phyloP scores from a whole-genome alignment of 1,284 basidiomycete species.

The Ustilago bromivora region DNA sequence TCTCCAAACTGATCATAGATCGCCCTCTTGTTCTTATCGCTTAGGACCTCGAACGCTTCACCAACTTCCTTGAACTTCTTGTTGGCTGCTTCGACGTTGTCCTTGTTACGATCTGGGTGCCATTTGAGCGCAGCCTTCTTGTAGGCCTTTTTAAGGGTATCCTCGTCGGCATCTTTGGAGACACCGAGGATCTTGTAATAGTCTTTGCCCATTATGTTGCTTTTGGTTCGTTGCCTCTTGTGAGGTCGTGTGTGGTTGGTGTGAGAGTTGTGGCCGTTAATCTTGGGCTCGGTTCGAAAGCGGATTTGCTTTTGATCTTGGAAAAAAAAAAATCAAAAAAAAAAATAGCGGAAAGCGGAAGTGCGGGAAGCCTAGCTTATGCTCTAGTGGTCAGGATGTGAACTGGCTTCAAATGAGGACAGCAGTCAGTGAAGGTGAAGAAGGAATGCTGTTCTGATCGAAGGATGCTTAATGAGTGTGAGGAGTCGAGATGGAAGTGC shows the following conservation, averaged over 20 bases:
- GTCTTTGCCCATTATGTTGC: constrained; percentile 64
- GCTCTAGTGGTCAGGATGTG: neutral
- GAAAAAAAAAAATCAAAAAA: too few species aligned
- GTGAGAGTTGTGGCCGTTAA: constrained; percentile 10
- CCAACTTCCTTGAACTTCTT: constrained; percentile 96
- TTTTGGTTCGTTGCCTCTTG: constrained; percentile 37
- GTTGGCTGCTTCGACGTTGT: constrained; percentile 79
- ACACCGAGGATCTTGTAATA: constrained; percentile 69
- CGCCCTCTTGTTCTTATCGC: constrained; percentile 89
- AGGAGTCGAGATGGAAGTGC: neutral
- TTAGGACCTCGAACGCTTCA: constrained; percentile 96
- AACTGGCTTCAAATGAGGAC: too few species aligned
- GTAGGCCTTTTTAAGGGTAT: constrained; percentile 67
- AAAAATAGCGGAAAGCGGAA: neutral
- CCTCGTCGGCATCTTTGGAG: constrained; percentile 63
- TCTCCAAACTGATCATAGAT: constrained; percentile 96
- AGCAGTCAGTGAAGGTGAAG: neutral
- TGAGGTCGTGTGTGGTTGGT: constrained; percentile 17
- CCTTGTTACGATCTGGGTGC: constrained; percentile 90
- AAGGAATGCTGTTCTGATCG: neutral
- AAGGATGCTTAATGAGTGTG: neutral
- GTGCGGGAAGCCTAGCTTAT: neutral
- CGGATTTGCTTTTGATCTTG: too few species aligned
- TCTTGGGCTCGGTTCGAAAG: constrained; percentile 9
- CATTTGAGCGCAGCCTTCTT: constrained; percentile 79